These are phyloP conservation scores for Microcos paniculata DNA, from an alignment of 345 rosid genomes.

Conservation along the genomic window DNA sequence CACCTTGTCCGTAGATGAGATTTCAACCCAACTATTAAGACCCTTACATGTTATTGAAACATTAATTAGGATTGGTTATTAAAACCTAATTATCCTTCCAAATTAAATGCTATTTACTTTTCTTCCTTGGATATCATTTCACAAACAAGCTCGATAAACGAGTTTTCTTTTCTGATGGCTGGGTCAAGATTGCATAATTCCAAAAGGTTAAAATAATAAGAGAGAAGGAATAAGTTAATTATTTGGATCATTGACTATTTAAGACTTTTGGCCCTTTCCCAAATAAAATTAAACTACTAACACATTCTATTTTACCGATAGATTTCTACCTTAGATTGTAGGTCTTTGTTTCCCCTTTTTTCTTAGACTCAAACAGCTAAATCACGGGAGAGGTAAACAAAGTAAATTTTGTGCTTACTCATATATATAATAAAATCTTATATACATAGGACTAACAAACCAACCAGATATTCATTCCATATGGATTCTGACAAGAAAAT, in stretches of 20 bases:
- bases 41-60: not conserved
- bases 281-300: not conserved
- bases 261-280: conserved; percentile 5
- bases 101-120: not conserved
- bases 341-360: too few relatives aligned
- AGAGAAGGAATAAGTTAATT: conserved; percentile 15
- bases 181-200: conserved; percentile 24
- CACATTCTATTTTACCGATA: conserved; percentile 17
- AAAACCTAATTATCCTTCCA: not conserved
- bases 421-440: too few relatives aligned
- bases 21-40: not conserved
- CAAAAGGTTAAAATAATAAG: conserved; percentile 21
- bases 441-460: too few relatives aligned
- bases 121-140: not conserved
- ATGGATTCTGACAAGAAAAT: too few relatives aligned
- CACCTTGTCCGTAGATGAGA: too few relatives aligned
- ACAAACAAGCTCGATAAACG: not conserved
- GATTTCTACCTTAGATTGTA: conserved; percentile 28
- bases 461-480: too few relatives aligned
- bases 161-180: not conserved
- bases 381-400: too few relatives aligned
- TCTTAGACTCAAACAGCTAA: too few relatives aligned
- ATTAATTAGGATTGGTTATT: not conserved
- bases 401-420: too few relatives aligned
- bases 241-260: conserved; percentile 17